Evolutionary conservation across 129 eudicot species (phyloP).

Genomic region (Apium graveolens): DNA sequence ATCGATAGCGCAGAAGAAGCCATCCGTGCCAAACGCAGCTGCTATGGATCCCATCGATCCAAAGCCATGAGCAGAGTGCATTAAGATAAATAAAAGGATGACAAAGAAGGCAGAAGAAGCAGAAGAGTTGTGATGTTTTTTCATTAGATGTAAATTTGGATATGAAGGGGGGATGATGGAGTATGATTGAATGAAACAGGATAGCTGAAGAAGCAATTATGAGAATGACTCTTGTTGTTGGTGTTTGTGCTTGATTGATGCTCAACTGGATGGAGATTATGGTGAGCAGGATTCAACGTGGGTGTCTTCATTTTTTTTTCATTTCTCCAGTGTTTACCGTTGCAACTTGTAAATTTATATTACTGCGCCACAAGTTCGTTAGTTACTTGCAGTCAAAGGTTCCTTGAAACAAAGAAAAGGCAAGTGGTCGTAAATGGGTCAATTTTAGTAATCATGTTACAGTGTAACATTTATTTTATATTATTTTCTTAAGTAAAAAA

Average conservation of each 20-base stretch:
- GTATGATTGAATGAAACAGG: not conserved
- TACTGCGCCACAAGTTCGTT: not conserved
- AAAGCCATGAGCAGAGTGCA: slow-evolving; percentile 41
- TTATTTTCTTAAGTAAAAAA: too few relatives aligned
- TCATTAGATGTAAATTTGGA: slow-evolving; percentile 16
- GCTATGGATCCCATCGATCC: slow-evolving; percentile 98
- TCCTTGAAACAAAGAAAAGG: too few relatives aligned
- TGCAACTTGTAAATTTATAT: slow-evolving; percentile 4
- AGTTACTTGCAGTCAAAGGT: slow-evolving; percentile 6
- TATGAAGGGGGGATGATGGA: slow-evolving; percentile 8
- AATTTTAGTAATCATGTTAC: not conserved
- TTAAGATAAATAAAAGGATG: slow-evolving; percentile 13
- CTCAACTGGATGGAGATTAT: slow-evolving; percentile 7
- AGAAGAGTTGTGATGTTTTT: not conserved
- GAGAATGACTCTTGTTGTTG: not conserved
- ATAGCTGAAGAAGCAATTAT: slow-evolving; percentile 19
- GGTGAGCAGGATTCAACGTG: slow-evolving; percentile 33
- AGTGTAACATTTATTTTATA: too few relatives aligned
- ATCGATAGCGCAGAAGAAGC: slow-evolving; percentile 88
- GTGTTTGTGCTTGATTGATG: slow-evolving; percentile 5
- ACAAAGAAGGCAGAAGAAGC: slow-evolving; percentile 7
- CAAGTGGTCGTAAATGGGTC: too few relatives aligned
- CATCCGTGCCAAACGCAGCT: slow-evolving; percentile 57
- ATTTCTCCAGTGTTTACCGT: slow-evolving; percentile 3
- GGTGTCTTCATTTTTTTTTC: slow-evolving; percentile 24